Evolutionary conservation across 176 grass and related monocot species (phyloP), one percentile per base, ranked within the genome.

Genomic region (Calamus simplicifolius): DNA sequence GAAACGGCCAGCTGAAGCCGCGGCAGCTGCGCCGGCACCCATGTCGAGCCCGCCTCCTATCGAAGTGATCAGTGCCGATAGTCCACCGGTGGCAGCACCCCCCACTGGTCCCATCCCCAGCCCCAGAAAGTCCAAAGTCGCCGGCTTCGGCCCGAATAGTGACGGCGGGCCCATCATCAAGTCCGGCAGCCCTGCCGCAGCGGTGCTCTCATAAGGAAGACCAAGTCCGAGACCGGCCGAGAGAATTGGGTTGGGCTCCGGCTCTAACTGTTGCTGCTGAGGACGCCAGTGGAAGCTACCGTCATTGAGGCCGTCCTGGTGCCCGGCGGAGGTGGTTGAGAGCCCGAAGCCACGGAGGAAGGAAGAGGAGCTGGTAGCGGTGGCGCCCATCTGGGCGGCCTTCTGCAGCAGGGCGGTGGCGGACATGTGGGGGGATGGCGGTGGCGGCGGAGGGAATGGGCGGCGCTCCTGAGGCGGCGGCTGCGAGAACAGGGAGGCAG

Each of bases 371-470:
- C 80, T 82, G 0, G 86, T 90, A 3, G 83, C 74, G 5, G 87
- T 73, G 27, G 88, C 81, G 18, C 93, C 93, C 93, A 98, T 98
- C 49, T 98, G 87, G 16, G 87, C 84, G 0, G 93, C 93, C 67
- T 98, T 98, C 71, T 98, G 93, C 0, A 98, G 81, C 65, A 98
- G 50, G 4, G 93, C 88, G 1, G 94, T 98, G 7, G 94, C 94
- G 0, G 94, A 98, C 88, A 98, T 88, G 79, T 98, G 94, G 15
- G 73, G 76, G 0, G 88, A 88, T 0, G 76, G 76, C 12, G 71
- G 35, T 43, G 35, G 80, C 21, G 83, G 81, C 3, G 75, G 77
- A 8, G 61, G 48, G 53, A 88, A 79, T 19, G 75, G 84, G 3
- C 74, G 79, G 5, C 81, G 35, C 19, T 89, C 85, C 6, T 43